Percentiles rank a stretch among this genome's conserved stretches.
Evolutionary conservation across 345 rosid genomes (phyloP).

Genomic region (Eutrema heterophyllum): DNA sequence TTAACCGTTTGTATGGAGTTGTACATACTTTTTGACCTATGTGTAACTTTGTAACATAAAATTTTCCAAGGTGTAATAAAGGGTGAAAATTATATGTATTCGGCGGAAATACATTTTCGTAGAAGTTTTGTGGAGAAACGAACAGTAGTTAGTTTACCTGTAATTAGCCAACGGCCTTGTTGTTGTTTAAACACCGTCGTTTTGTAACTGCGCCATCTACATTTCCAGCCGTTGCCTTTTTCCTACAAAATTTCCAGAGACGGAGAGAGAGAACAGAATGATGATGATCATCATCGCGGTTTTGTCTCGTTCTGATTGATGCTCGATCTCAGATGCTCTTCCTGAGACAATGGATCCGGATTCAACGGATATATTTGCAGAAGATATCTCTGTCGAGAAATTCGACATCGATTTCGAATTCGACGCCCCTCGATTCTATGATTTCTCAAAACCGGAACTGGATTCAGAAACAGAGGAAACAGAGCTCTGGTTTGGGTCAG

Average conservation of each 20-base stretch:
- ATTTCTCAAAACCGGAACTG: slow-evolving; percentile 52
- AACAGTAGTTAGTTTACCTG: slow-evolving; percentile 4
- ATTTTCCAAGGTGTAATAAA: neutral
- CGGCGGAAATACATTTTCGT: neutral
- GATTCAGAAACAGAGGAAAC: slow-evolving; percentile 41
- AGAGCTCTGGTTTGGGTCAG: slow-evolving; percentile 59
- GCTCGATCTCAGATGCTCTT: neutral
- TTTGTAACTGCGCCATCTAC: slow-evolving; percentile 24
- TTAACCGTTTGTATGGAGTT: too few relatives aligned
- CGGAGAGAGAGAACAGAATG: neutral
- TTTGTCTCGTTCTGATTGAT: neutral
- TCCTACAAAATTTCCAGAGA: neutral
- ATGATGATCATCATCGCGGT: neutral
- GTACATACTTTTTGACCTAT: too few relatives aligned
- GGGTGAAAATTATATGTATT: neutral
- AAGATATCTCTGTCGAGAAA: slow-evolving; percentile 12
- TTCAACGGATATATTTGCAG: slow-evolving; percentile 11
- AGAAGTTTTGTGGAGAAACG: neutral
- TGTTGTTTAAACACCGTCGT: slow-evolving; percentile 12
- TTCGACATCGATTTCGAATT: slow-evolving; percentile 63
- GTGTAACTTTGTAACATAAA: neutral
- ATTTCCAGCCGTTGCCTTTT: neutral
- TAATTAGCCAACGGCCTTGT: slow-evolving; percentile 9
- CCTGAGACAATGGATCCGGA: slow-evolving; percentile 19
- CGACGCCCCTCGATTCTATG: slow-evolving; percentile 60